phyloP scores from a whole-genome alignment of 768 basidiomycete genomes.

The Termitomyces sp. region DNA sequence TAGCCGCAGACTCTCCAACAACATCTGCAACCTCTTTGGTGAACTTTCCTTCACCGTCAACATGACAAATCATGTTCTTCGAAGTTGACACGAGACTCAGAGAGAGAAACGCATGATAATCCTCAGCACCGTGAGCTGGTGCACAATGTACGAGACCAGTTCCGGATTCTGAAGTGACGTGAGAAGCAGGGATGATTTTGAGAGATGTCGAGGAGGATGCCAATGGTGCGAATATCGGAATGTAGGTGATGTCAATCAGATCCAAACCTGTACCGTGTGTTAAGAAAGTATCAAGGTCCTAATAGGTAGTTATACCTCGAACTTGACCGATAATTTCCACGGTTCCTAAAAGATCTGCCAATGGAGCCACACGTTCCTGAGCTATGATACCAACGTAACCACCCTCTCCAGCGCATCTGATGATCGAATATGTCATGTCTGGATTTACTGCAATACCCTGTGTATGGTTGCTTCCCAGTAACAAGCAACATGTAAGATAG shows the following conservation, averaged over 20 bases:
- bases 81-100: slow-evolving; percentile 42
- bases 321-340: slow-evolving; percentile 31
- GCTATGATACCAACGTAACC: slow-evolving; percentile 40
- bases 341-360: slow-evolving; percentile 29
- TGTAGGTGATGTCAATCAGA: slow-evolving; percentile 58
- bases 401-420: slow-evolving; percentile 22
- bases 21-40: slow-evolving; percentile 50
- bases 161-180: slow-evolving; percentile 85
- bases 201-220: slow-evolving; percentile 24
- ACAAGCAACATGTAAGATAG: not conserved
- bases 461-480: not conserved
- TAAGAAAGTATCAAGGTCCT: not conserved
- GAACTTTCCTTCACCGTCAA: slow-evolving; percentile 74
- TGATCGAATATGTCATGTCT: slow-evolving; percentile 61
- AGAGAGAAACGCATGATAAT: slow-evolving; percentile 73
- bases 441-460: slow-evolving; percentile 88
- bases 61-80: slow-evolving; percentile 67
- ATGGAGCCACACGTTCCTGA: slow-evolving; percentile 40
- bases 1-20: slow-evolving; percentile 43
- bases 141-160: slow-evolving; percentile 96
- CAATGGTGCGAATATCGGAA: slow-evolving; percentile 48
- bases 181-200: slow-evolving; percentile 59
- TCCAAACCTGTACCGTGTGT: slow-evolving; percentile 34
- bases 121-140: slow-evolving; percentile 91
- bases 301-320: slow-evolving; percentile 23